These are phyloP conservation scores for Saccharomycopsis sp. DNA, from an alignment of 805 yeast genomes.

Conservation along the genomic window DNA sequence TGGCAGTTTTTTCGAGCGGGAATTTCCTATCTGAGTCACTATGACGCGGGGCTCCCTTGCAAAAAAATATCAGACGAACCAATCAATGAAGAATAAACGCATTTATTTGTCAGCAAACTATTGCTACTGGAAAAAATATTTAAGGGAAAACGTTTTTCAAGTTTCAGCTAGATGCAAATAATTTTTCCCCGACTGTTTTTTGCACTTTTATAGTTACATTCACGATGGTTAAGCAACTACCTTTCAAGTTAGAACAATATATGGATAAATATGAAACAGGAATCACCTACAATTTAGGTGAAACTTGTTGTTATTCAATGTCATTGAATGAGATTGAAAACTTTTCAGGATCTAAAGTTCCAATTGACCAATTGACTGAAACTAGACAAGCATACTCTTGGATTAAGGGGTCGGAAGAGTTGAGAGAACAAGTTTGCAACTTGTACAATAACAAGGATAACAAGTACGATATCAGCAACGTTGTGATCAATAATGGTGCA, in stretches of 20 bases:
- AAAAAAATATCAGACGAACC: too few species aligned
- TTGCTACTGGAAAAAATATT: background rate
- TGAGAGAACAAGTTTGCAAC: conserved; percentile 32
- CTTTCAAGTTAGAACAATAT: conserved; percentile 46
- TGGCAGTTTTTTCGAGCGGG: too few species aligned
- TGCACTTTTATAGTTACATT: background rate
- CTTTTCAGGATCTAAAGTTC: conserved; percentile 27
- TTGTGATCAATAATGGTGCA: conserved; percentile 47
- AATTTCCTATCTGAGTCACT: too few species aligned
- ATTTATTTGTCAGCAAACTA: background rate
- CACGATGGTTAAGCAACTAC: conserved; percentile 37
- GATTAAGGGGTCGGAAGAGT: conserved; percentile 38
- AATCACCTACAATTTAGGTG: conserved; percentile 39
- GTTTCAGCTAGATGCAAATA: background rate
- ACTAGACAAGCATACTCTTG: conserved; percentile 38
- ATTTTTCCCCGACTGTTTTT: background rate
- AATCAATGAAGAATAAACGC: background rate
- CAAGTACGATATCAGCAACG: conserved; percentile 29
- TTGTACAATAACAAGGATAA: conserved; percentile 29
- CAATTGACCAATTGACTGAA: conserved; percentile 24
- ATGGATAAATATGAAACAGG: conserved; percentile 43
- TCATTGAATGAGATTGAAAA: conserved; percentile 33
- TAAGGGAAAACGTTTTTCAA: background rate
- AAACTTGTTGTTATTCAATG: conserved; percentile 44
- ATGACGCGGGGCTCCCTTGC: too few species aligned